phyloP scores from a whole-genome alignment of 768 basidiomycete species.

The Rhodosporidiobolus sp. region DNA sequence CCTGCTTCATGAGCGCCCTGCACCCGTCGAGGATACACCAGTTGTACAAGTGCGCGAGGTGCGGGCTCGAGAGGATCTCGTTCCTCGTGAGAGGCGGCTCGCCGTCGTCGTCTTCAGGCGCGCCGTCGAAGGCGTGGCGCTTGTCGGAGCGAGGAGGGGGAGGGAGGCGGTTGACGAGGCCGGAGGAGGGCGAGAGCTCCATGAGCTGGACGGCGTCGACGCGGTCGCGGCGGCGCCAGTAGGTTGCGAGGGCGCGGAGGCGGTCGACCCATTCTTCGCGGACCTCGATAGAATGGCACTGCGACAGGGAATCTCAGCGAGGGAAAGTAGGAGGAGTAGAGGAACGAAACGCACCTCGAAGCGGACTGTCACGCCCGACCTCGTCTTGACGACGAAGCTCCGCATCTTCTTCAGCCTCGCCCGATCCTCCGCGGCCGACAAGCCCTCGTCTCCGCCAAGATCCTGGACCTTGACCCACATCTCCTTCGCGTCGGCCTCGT shows the following conservation, averaged over 20 bases:
- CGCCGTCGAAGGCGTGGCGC: background rate
- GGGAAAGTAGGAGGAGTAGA: conserved; percentile 50
- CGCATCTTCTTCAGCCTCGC: conserved; percentile 58
- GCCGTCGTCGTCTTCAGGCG: conserved; percentile 51
- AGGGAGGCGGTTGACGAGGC: conserved; percentile 19
- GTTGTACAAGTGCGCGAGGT: conserved; percentile 68
- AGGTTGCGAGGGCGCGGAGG: conserved; percentile 65
- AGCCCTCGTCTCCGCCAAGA: conserved; percentile 32
- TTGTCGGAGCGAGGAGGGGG: background rate
- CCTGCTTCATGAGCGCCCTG: conserved; percentile 67
- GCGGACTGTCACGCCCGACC: conserved; percentile 64
- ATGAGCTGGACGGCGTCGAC: conserved; percentile 76
- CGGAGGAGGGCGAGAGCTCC: conserved; percentile 58
- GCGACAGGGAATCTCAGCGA: conserved; percentile 53
- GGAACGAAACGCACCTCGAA: conserved; percentile 64
- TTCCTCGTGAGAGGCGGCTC: conserved; percentile 13
- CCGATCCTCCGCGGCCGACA: conserved; percentile 50
- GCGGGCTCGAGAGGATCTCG: conserved; percentile 51
- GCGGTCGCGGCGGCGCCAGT: conserved; percentile 75
- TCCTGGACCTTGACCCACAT: conserved; percentile 11
- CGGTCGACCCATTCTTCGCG: conserved; percentile 83
- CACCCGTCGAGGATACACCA: conserved; percentile 85
- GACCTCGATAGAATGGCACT: conserved; percentile 47
- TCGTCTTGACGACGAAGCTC: conserved; percentile 72
- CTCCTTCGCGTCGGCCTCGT: conserved; percentile 21